Evolutionary conservation across 2,329 filamentous ascomycete genomes (phyloP).

Genomic region (Phaeosphaeriaceae sp.): DNA sequence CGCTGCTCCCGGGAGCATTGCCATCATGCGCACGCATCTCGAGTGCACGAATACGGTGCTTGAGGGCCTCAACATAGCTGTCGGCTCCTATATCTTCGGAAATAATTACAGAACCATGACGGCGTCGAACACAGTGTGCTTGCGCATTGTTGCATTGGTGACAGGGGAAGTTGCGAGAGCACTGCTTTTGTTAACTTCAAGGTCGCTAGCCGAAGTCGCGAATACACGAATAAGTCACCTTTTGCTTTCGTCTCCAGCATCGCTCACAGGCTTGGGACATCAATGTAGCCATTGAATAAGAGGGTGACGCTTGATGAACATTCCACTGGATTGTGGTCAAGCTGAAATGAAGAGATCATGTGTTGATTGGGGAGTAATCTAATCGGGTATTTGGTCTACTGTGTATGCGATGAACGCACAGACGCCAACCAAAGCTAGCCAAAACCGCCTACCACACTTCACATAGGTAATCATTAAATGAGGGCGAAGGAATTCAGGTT

Average conservation of each 20-base stretch:
- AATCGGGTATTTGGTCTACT: no score
- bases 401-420: no score
- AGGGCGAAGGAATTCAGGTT: no score
- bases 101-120: slow-evolving; percentile 8
- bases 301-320: not conserved
- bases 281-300: slow-evolving; percentile 4
- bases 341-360: not conserved
- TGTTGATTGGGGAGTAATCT: not conserved
- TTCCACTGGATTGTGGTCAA: not conserved
- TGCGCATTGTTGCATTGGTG: slow-evolving; percentile 10
- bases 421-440: no score
- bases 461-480: not conserved
- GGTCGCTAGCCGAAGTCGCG: not conserved
- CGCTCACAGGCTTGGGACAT: slow-evolving; percentile 21
- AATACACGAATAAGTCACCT: slow-evolving; percentile 5
- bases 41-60: slow-evolving; percentile 4
- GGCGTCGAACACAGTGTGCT: slow-evolving; percentile 8
- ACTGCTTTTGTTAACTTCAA: slow-evolving; percentile 3
- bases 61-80: slow-evolving; percentile 10
- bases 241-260: slow-evolving; percentile 25
- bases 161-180: slow-evolving; percentile 14
- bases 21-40: not conserved
- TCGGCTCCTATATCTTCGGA: not conserved
- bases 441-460: no score
- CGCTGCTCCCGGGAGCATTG: not conserved